These are phyloP conservation scores for Tilletia caries DNA, from an alignment of 1,284 basidiomycete genomes.

Conservation along the genomic window DNA sequence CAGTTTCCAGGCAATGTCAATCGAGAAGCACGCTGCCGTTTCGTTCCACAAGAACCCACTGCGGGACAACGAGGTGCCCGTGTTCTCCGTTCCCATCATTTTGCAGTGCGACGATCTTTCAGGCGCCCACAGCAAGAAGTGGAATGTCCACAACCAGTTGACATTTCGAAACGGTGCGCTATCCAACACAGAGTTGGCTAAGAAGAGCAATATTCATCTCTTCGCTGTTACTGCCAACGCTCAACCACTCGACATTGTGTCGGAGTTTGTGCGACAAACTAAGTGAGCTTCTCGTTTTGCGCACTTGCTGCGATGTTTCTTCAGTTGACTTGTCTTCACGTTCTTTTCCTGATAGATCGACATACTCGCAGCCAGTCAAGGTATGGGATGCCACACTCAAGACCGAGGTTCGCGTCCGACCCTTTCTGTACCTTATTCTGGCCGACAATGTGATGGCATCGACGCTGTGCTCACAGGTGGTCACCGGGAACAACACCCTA, in stretches of 20 bases:
- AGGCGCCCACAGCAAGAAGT: neutral
- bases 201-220: neutral
- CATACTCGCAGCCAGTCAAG: too few relatives aligned
- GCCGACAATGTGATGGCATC: neutral
- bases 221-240: neutral
- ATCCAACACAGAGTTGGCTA: neutral
- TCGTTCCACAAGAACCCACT: too few relatives aligned
- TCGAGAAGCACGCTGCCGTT: neutral
- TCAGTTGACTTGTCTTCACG: too few relatives aligned
- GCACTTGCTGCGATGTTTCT: too few relatives aligned
- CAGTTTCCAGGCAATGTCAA: neutral
- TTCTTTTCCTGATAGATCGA: too few relatives aligned
- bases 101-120: neutral
- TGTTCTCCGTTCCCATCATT: neutral
- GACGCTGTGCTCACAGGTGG: neutral
- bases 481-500: neutral
- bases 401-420: neutral
- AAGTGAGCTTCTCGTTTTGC: neutral
- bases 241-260: neutral
- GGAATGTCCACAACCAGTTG: neutral
- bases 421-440: neutral
- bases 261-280: neutral
- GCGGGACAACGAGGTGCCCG: neutral
- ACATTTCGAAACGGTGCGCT: neutral
- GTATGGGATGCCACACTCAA: too few relatives aligned